Evolutionary conservation across 1,284 basidiomycete genomes (phyloP), one percentile per base, ranked within the genome.

Genomic region (Leucoagaricus sp.): DNA sequence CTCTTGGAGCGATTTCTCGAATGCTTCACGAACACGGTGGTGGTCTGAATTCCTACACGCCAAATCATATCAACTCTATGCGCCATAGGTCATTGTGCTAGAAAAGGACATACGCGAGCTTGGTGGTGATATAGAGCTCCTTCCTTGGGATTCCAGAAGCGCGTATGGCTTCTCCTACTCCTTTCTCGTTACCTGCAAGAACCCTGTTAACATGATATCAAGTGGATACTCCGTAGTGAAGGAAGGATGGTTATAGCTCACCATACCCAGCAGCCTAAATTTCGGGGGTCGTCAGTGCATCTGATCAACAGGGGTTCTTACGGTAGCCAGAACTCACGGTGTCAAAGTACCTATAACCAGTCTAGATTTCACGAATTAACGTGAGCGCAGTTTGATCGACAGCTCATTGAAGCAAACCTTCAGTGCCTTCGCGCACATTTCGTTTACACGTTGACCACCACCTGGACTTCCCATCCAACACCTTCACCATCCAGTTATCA

Each of bases 1-100:
- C 61, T 80, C 76, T 53, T 77, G 69, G 23, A 91, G 72, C 9
- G 82, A 84, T 49, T 75, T 67, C 58, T 85, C 79, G 58, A 89
- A 74, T 25, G 75, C 79, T 64, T 83, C 73, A 53, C 74, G 69
- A 23, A 83, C 81, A 60, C 72, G 65, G 63, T 78, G 75, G 67
- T 83, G 83, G 34, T 67, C 64, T 2, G 53, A 33, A 38, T 68
- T 67, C 6, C 70, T 73, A 57, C 8, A 21, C 6, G 9, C 4
- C 19, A n/a, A n/a, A n/a, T n/a, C n/a, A n/a, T n/a, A n/a, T n/a
- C n/a, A n/a, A n/a, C n/a, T n/a, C n/a, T n/a, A n/a, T n/a, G n/a
- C n/a, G n/a, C n/a, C n/a, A n/a, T n/a, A n/a, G n/a, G n/a, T n/a
- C n/a, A n/a, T n/a, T n/a, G n/a, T 45, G 41, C 21, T 4, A 6